These are phyloP conservation scores for Sporothrix protearum DNA, from an alignment of 2,329 filamentous ascomycete species.

Conservation along the genomic window DNA sequence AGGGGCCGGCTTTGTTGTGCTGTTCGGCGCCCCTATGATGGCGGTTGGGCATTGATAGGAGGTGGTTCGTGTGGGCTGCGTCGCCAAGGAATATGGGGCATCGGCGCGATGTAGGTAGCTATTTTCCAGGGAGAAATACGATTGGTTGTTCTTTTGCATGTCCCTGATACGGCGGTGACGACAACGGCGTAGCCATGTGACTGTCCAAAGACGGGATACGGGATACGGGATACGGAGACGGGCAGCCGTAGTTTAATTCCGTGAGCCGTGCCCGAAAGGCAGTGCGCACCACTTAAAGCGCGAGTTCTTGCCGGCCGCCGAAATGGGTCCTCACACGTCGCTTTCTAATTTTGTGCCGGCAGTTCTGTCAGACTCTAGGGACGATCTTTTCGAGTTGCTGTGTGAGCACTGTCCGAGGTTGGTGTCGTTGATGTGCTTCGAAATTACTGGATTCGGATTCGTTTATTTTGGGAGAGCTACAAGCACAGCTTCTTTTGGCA, in stretches of 20 bases:
- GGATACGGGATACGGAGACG: not conserved
- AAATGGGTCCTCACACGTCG: not conserved
- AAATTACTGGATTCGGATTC: conserved; percentile 1
- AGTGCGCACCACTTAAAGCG: not conserved
- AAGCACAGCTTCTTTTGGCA: not conserved
- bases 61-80: not conserved
- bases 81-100: not conserved
- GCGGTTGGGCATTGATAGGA: not conserved
- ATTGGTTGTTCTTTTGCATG: not conserved
- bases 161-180: not conserved
- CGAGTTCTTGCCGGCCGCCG: not conserved
- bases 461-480: not conserved
- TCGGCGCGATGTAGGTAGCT: not conserved
- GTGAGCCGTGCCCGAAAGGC: not conserved
- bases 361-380: not conserved
- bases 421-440: conserved; percentile 9
- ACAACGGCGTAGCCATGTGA: not conserved
- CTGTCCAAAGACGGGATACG: not conserved
- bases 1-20: not conserved
- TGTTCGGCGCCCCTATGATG: not conserved
- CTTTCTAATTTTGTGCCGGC: not conserved
- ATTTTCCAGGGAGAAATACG: not conserved
- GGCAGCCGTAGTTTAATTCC: not conserved
- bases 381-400: conserved; percentile 8
- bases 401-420: not conserved